Evolutionary conservation across 2,329 filamentous ascomycete species (phyloP).

Genomic region (Talaromyces sp.): DNA sequence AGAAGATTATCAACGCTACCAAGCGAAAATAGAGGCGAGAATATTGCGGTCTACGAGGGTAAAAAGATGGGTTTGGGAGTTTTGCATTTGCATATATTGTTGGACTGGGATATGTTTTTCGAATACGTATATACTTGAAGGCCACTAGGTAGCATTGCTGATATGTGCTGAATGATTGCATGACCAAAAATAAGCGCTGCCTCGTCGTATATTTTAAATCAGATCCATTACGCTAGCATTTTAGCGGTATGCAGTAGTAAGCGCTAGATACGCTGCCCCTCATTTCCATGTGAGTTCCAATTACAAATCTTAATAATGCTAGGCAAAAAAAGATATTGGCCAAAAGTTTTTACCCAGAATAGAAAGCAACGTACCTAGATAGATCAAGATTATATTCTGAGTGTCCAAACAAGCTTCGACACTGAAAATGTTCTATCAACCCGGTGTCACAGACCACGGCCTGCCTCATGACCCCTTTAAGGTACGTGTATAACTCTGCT

Average conservation of each 20-base stretch:
- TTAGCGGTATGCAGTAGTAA: neutral
- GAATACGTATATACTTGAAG: neutral
- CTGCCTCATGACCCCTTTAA: constrained; percentile 57
- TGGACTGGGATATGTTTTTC: neutral
- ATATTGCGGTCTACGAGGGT: neutral
- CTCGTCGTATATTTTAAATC: neutral
- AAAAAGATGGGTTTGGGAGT: neutral
- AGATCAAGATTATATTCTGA: neutral
- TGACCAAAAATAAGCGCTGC: neutral
- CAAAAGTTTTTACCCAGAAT: no score
- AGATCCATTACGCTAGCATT: neutral
- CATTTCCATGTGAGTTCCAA: neutral
- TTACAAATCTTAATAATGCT: neutral
- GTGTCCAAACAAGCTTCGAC: neutral
- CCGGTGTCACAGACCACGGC: constrained; percentile 51
- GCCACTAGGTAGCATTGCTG: neutral
- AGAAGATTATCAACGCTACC: constrained; percentile 64
- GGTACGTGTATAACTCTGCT: constrained; percentile 27
- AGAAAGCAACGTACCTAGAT: neutral
- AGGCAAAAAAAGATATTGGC: neutral
- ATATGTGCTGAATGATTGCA: neutral
- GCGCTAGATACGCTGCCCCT: neutral
- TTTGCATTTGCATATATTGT: constrained; percentile 5
- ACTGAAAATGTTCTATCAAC: constrained; percentile 52
- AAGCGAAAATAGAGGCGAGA: constrained; percentile 34